Percentiles rank a stretch among this genome's conserved stretches.
These are phyloP conservation scores for Globisporangium megalacanthum DNA, from an alignment of 352 stramenopile genomes.

Conservation along the genomic window DNA sequence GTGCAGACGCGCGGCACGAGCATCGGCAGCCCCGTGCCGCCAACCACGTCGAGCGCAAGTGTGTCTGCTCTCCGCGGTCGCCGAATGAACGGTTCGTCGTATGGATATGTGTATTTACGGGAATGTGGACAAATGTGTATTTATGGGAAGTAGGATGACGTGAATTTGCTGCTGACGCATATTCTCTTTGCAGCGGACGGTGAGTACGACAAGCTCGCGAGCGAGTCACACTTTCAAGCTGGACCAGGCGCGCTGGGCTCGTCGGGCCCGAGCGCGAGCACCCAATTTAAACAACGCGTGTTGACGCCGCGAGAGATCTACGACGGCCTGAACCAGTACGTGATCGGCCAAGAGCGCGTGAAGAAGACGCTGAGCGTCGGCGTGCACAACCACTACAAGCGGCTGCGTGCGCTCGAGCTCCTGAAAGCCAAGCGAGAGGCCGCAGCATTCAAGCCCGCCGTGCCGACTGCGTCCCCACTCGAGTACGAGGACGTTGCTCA, in stretches of 20 bases:
- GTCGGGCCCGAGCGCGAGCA: conserved; percentile 11
- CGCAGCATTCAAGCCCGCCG: conserved; percentile 17
- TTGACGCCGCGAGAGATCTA: conserved; percentile 93
- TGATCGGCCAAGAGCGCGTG: conserved; percentile 96
- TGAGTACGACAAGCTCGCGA: conserved; percentile 71
- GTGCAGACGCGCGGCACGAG: conserved; percentile 39
- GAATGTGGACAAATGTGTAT: not conserved
- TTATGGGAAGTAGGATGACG: not conserved
- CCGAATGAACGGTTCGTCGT: conserved; percentile 40
- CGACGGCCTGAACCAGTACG: conserved; percentile 93
- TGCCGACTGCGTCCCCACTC: conserved; percentile 27
- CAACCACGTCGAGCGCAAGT: conserved; percentile 1
- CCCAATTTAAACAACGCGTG: conserved; percentile 34
- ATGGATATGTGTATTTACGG: not conserved
- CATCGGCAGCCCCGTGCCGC: conserved; percentile 16
- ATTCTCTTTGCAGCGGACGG: conserved; percentile 31
- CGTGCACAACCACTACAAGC: conserved; percentile 99
- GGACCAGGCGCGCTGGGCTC: conserved; percentile 6
- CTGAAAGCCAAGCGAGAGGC: conserved; percentile 41
- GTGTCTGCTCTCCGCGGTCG: conserved; percentile 15
- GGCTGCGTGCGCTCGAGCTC: conserved; percentile 73
- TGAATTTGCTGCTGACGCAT: not conserved
- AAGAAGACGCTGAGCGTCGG: conserved; percentile 95
- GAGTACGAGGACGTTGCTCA: conserved; percentile 29
- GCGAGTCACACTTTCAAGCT: conserved; percentile 32